These are phyloP conservation scores for Maudiozyma bulderi DNA, from an alignment of 805 yeast species.

Conservation along the genomic window DNA sequence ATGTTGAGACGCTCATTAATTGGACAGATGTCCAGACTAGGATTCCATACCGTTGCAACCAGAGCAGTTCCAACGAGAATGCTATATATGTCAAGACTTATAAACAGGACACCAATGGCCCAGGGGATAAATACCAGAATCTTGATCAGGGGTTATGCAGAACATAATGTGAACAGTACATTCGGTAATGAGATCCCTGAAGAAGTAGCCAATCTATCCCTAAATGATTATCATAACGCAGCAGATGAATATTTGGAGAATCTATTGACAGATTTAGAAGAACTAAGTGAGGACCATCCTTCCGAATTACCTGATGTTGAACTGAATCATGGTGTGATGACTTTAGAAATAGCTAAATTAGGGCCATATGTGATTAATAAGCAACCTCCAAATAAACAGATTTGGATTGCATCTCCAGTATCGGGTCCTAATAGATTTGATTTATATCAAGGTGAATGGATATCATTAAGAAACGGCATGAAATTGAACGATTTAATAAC, in stretches of 20 bases:
- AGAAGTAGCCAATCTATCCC: slow-evolving; percentile 40
- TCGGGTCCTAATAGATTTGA: slow-evolving; percentile 90
- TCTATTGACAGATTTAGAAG: slow-evolving; percentile 59
- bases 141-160: not conserved
- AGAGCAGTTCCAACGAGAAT: too few species aligned
- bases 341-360: slow-evolving; percentile 54
- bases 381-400: slow-evolving; percentile 95
- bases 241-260: slow-evolving; percentile 65
- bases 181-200: slow-evolving; percentile 45
- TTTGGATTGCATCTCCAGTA: slow-evolving; percentile 89
- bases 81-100: too few species aligned
- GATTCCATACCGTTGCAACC: too few species aligned
- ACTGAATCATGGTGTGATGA: slow-evolving; percentile 71
- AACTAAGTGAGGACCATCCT: slow-evolving; percentile 50
- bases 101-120: too few species aligned
- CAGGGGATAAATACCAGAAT: not conserved
- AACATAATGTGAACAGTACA: slow-evolving; percentile 29
- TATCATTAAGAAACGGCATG: slow-evolving; percentile 58
- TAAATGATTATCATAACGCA: slow-evolving; percentile 48
- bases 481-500: slow-evolving; percentile 39
- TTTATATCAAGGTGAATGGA: slow-evolving; percentile 65
- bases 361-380: slow-evolving; percentile 92
- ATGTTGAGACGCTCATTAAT: too few species aligned
- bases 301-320: slow-evolving; percentile 65
- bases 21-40: too few species aligned